These are phyloP conservation scores for Boechera stricta DNA, from an alignment of 345 rosid genomes.

Conservation along the genomic window DNA sequence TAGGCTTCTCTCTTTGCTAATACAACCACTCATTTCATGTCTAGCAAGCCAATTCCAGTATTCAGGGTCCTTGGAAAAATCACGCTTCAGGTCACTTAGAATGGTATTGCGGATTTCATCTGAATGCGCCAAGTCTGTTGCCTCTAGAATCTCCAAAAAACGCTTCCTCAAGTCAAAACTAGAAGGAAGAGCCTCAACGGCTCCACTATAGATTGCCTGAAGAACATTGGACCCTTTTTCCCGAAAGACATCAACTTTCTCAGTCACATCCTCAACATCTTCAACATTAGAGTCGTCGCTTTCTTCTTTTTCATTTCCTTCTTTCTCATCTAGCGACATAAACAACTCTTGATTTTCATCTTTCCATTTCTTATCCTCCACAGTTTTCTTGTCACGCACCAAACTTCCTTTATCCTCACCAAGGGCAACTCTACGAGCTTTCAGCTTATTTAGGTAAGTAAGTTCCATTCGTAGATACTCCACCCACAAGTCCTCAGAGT, in stretches of 20 bases:
- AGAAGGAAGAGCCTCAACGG: constrained; percentile 71
- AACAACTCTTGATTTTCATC: constrained; percentile 70
- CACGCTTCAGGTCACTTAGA: constrained; percentile 75
- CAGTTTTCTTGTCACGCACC: constrained; percentile 47
- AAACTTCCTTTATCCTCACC: constrained; percentile 76
- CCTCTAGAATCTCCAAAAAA: constrained; percentile 80
- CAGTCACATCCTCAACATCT: constrained; percentile 53
- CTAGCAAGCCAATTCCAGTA: constrained; percentile 97
- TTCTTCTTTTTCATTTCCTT: constrained; percentile 58
- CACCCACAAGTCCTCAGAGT: constrained; percentile 87
- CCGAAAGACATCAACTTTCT: constrained; percentile 58
- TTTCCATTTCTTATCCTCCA: constrained; percentile 63
- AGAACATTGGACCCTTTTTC: constrained; percentile 72
- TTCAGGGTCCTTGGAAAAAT: constrained; percentile 65
- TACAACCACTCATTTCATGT: constrained; percentile 53
- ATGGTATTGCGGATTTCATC: constrained; percentile 64
- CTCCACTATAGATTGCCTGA: constrained; percentile 68
- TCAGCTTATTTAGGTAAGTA: constrained; percentile 81
- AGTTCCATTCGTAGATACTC: constrained; percentile 96
- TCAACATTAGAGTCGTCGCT: constrained; percentile 47
- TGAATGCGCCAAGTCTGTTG: constrained; percentile 65
- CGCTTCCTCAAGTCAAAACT: constrained; percentile 73
- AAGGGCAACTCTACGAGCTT: constrained; percentile 79
- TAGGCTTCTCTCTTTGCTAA: constrained; percentile 35
- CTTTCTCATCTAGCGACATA: constrained; percentile 62